Conservation (phyloP, 1,284 basidiomycete species). For the Clitocybe nebularis region DNA sequence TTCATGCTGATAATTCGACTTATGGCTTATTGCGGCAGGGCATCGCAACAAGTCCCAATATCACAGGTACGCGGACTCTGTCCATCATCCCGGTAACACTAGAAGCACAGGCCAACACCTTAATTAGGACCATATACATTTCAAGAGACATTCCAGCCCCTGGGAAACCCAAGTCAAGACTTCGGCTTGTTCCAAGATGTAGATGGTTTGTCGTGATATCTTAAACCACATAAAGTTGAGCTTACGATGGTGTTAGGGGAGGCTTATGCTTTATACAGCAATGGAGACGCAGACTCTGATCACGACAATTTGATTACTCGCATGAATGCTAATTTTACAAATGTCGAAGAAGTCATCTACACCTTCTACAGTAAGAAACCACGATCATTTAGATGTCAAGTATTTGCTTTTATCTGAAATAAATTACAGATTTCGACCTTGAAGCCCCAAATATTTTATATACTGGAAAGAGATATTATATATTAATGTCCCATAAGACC, state of each 20-base stretch:
- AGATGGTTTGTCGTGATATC: slow-evolving; percentile 9
- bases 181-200: slow-evolving; percentile 21
- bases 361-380: slow-evolving; percentile 21
- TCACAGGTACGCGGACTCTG: slow-evolving; percentile 17
- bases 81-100: background rate
- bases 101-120: background rate
- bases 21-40: slow-evolving; percentile 23
- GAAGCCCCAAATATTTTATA: slow-evolving; percentile 12
- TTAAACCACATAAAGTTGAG: too few relatives aligned
- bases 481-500: slow-evolving; percentile 18
- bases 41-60: slow-evolving; percentile 21
- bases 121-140: slow-evolving; percentile 21
- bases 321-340: slow-evolving; percentile 22
- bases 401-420: background rate
- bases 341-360: slow-evolving; percentile 24
- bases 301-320: slow-evolving; percentile 23
- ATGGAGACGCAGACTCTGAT: slow-evolving; percentile 19
- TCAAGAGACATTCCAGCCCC: slow-evolving; percentile 17
- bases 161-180: slow-evolving; percentile 21
- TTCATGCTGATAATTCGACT: slow-evolving; percentile 23
- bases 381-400: background rate
- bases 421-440: slow-evolving; percentile 9
- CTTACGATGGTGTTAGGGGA: slow-evolving; percentile 8
- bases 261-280: slow-evolving; percentile 21
- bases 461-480: slow-evolving; percentile 11